Base-by-base conservation (phyloP, 2,329 filamentous ascomycete genomes). In the Dactylella cylindrospora region DNA sequence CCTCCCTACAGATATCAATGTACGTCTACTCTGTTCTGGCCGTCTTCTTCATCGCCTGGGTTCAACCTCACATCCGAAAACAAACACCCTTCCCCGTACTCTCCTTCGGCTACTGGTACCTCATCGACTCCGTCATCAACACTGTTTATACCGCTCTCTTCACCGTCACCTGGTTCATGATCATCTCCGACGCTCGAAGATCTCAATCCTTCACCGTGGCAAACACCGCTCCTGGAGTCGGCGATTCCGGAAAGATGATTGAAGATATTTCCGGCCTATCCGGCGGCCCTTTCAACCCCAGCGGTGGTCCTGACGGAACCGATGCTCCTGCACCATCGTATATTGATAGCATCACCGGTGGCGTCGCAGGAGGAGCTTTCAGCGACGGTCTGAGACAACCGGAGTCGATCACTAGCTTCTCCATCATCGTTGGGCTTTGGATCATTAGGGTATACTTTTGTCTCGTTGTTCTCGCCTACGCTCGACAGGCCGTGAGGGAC, bases 1-100 rank as follows among this genome's bases (percentile, higher is more conserved):
- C 88, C 49, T 79, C 84, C 23, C 80, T 93, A 19, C 91, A 96
- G 74, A 80, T 95, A 54, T 87, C 86, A 55, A 93, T 94, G 79
- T 96, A 95, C 78, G 79, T 95, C 41, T 95, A 95, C 78, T 93
- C 87, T 20, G 79, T 93, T 64, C 68, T 81, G 65, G 80, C 86
- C 22, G 82, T 95, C 66, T 76, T 79, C 66, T 74, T 86, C 38
- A 80, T 88, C 67, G 78, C 81, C 45, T 80, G 83, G 69, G 83
- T 95, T 40, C 80, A 87, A 69, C 86, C 86, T 41, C 85, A 93
- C 71, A 88, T 96, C 71, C 84, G 87, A 66, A 80, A 82, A 68
- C 85, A 88, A 70, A 84, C 80, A 23, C 86, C 89, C 1, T 81
- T 95, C 53, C 84, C 94, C 70, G 87, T 84, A 68, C 78, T 96